phyloP scores from a whole-genome alignment of 2,329 filamentous ascomycete genomes.

The Claviceps maximensis region DNA sequence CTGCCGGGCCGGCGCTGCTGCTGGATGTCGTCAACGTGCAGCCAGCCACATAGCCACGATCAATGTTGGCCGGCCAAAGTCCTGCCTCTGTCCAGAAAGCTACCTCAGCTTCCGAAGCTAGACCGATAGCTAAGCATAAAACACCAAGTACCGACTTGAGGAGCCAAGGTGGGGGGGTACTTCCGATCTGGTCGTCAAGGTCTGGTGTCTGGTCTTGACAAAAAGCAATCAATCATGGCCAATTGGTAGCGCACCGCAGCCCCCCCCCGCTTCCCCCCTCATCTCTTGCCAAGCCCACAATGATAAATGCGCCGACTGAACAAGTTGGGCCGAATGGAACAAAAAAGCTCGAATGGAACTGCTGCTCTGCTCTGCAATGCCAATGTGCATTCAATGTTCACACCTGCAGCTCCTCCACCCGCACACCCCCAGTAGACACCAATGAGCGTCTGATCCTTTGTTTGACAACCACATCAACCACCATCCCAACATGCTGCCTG shows the following conservation, averaged over 20 bases:
- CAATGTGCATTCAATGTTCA: neutral
- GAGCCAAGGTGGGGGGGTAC: no score
- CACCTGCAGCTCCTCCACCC: neutral
- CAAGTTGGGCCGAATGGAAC: neutral
- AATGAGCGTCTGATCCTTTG: neutral
- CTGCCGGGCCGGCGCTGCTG: constrained; percentile 3
- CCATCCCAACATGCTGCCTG: neutral
- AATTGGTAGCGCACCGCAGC: neutral
- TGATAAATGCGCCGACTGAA: neutral
- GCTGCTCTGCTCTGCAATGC: no score
- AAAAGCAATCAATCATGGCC: neutral
- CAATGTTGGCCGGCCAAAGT: neutral
- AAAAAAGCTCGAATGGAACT: neutral
- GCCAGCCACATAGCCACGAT: constrained; percentile 2
- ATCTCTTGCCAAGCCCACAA: neutral
- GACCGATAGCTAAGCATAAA: no score
- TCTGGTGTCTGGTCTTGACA: no score
- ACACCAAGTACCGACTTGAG: no score
- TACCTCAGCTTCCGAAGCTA: no score
- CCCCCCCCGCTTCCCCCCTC: neutral
- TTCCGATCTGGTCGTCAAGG: no score
- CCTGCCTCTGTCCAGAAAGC: no score
- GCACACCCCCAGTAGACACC: neutral
- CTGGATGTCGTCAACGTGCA: constrained; percentile 14
- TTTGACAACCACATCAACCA: neutral